Evolutionary conservation across 768 basidiomycete species (phyloP).

Genomic region (Candolleomyces efflorescens): DNA sequence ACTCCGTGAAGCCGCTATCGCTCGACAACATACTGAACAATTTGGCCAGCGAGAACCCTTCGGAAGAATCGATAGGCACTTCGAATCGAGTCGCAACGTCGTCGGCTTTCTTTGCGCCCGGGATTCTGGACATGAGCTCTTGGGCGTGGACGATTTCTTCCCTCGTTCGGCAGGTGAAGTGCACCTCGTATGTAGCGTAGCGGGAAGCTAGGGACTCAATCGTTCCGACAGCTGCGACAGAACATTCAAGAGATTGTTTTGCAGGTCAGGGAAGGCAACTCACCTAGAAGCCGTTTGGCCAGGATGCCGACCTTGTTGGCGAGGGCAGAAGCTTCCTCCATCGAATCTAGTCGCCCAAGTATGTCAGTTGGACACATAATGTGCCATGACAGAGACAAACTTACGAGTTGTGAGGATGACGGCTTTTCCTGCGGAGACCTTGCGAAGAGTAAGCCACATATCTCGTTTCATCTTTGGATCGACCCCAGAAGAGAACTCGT

Average conservation of each 20-base stretch:
- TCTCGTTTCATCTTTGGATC: slow-evolving; percentile 82
- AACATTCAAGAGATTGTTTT: not conserved
- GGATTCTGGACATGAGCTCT: slow-evolving; percentile 53
- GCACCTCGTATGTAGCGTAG: slow-evolving; percentile 73
- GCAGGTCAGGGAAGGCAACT: slow-evolving; percentile 10
- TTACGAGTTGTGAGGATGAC: slow-evolving; percentile 69
- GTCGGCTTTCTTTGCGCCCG: slow-evolving; percentile 62
- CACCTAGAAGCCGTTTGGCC: slow-evolving; percentile 65
- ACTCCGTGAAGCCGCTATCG: slow-evolving; percentile 55
- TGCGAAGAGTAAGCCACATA: slow-evolving; percentile 73
- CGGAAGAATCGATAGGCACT: slow-evolving; percentile 46
- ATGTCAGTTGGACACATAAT: too few species aligned
- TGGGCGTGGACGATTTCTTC: slow-evolving; percentile 58
- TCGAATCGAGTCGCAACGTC: slow-evolving; percentile 77
- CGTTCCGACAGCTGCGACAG: slow-evolving; percentile 56
- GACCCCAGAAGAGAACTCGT: slow-evolving; percentile 81
- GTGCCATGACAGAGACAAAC: slow-evolving; percentile 18
- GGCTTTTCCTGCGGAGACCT: slow-evolving; percentile 62
- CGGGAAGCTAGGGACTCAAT: slow-evolving; percentile 58
- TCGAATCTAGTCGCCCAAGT: slow-evolving; percentile 47
- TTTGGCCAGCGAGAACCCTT: slow-evolving; percentile 47
- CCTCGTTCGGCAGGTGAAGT: slow-evolving; percentile 63
- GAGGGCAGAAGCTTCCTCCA: slow-evolving; percentile 81
- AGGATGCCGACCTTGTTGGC: slow-evolving; percentile 76
- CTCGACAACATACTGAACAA: slow-evolving; percentile 55